Conservation (phyloP, 2,329 filamentous ascomycete genomes). For the Berkeleyomyces rouxiae region DNA sequence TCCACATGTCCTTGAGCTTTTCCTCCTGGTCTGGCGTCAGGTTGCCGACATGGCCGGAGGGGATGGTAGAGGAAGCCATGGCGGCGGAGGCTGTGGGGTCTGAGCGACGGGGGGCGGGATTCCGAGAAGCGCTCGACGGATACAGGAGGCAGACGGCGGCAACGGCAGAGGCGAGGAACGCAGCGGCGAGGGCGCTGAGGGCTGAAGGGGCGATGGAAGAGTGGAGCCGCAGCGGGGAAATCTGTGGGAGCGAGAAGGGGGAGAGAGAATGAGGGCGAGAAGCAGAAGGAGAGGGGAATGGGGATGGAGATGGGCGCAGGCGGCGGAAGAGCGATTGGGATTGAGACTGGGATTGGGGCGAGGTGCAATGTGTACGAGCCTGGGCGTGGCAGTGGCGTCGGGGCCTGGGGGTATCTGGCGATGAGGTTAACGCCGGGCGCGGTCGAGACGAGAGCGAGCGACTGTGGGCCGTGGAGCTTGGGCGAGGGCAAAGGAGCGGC, state of each 20-base stretch:
- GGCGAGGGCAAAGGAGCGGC: background rate
- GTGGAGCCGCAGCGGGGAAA: slow-evolving; percentile 5
- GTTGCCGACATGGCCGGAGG: slow-evolving; percentile 61
- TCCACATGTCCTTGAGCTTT: slow-evolving; percentile 81
- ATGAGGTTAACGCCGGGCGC: background rate
- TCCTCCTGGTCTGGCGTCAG: slow-evolving; percentile 78
- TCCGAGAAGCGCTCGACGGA: background rate
- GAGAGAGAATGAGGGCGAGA: background rate
- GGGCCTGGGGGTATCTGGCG: background rate
- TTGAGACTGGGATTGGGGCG: background rate
- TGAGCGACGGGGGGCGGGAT: background rate
- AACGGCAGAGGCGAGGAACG: background rate
- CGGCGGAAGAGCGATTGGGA: too few relatives aligned
- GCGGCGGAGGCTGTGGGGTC: background rate
- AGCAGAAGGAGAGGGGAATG: background rate
- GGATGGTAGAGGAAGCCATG: slow-evolving; percentile 26
- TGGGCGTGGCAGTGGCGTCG: background rate
- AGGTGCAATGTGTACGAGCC: background rate
- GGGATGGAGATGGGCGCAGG: background rate
- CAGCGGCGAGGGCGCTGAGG: background rate
- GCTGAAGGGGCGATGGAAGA: slow-evolving; percentile 4
- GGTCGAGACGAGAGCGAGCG: too few relatives aligned
- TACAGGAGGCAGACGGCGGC: background rate
- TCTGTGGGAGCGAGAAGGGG: background rate
- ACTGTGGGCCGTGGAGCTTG: too few relatives aligned